phyloP scores from a whole-genome alignment of 1,284 basidiomycete species.

The Tilletia horrida region DNA sequence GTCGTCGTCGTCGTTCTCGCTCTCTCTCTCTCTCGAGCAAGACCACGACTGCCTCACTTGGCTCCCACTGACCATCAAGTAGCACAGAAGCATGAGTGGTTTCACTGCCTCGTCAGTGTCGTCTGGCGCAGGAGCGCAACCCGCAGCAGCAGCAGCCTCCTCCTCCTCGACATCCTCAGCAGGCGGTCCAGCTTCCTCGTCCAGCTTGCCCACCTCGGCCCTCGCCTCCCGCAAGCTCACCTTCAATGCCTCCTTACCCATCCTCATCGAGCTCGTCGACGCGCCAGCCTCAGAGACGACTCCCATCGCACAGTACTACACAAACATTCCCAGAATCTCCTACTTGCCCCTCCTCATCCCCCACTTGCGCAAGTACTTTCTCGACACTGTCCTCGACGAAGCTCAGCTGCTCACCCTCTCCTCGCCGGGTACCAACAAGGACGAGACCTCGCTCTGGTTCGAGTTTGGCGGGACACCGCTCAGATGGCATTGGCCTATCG shows the following conservation, averaged over 20 bases:
- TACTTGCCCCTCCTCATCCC: slow-evolving; percentile 42
- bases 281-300: slow-evolving; percentile 7
- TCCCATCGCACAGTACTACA: slow-evolving; percentile 28
- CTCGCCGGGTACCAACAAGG: slow-evolving; percentile 19
- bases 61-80: not conserved
- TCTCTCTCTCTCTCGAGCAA: not conserved
- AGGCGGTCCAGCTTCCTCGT: not conserved
- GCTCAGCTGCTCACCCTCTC: slow-evolving; percentile 22
- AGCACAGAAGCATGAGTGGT: too few species aligned
- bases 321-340: slow-evolving; percentile 35
- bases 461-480: slow-evolving; percentile 41
- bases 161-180: not conserved
- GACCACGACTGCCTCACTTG: not conserved
- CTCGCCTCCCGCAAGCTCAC: slow-evolving; percentile 14
- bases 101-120: too few species aligned
- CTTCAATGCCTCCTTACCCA: slow-evolving; percentile 9
- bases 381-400: slow-evolving; percentile 35
- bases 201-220: not conserved
- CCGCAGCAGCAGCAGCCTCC: not conserved
- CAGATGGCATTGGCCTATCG: slow-evolving; percentile 49
- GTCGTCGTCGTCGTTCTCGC: not conserved
- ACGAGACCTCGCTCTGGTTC: slow-evolving; percentile 40
- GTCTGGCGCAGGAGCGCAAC: too few species aligned
- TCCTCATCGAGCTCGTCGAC: slow-evolving; percentile 18
- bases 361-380: slow-evolving; percentile 33